Base-by-base conservation (phyloP, 129 eudicot genomes). In the Glebionis coronaria region DNA sequence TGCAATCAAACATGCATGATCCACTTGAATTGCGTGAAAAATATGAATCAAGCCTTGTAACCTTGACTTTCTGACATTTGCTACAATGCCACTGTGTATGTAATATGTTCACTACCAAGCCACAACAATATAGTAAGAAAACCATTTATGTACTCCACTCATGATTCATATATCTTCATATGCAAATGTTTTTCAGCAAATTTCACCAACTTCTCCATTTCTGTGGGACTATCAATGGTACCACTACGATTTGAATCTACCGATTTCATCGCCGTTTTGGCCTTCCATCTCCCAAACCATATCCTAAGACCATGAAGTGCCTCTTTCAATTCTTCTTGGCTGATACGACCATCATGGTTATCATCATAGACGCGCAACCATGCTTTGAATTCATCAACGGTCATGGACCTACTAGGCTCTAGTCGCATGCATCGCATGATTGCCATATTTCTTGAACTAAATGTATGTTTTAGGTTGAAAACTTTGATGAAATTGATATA, bases 241-340 rank as follows among this genome's bases (percentile, higher is more conserved):
- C 85, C 86, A 38, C 38, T 78, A 2, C n/a, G 74, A 61, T 84
- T 80, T 13, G 74, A 56, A 65, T 84, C 86, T 8, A 69, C 79
- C 0, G 46, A 52, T 42, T 65, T 69, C 73, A 84, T 78, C 4
- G 68, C 90, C 55, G 62, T 65, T 27, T 79, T 75, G 2, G 90
- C 83, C 64, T 78, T 81, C 90, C 90, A 84, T 74, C 83, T 57
- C 38, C 74, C 72, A 53, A 84, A 84, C 90, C 90, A 84, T 31
- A 71, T 61, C 12, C 45, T 69, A 12, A 81, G 73, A 67, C 83
- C 79, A 46, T 63, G 81, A 13, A 81, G 77, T 4, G 86, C 90
- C 56, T 84, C 79, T 71, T 31, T 57, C 4, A 84, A 56, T 56
- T 81, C 90, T 29, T 81, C 83, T 16, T 59, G 65, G 72, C 75